Conservation (phyloP, 1,139 yeast genomes). For the Yamadazyma trypodendri region DNA sequence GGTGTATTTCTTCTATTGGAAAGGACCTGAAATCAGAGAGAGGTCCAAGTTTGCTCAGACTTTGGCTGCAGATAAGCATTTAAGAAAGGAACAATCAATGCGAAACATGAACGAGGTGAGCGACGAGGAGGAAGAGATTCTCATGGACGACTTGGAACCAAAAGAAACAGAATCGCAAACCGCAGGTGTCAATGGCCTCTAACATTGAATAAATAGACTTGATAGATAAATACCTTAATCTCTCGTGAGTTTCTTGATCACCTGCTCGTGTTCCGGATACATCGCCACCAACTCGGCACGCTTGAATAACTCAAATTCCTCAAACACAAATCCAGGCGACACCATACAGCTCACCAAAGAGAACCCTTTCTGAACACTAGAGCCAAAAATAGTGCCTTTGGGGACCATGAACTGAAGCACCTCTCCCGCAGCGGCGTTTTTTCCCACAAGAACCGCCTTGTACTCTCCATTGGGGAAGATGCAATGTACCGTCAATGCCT, state of each 20-base stretch:
- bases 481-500: constrained; percentile 19
- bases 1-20: constrained; percentile 29
- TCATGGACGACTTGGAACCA: constrained; percentile 9
- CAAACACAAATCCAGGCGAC: constrained; percentile 20
- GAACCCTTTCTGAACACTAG: constrained; percentile 17
- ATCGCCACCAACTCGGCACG: constrained; percentile 13
- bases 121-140: constrained; percentile 13
- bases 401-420: constrained; percentile 19
- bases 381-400: constrained; percentile 19
- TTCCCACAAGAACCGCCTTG: constrained; percentile 15
- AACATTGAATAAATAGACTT: not conserved
- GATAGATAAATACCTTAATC: no score
- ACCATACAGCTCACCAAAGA: constrained; percentile 21
- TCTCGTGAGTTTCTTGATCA: constrained; percentile 16
- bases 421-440: constrained; percentile 15
- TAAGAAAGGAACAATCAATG: constrained; percentile 15
- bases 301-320: constrained; percentile 18
- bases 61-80: constrained; percentile 26
- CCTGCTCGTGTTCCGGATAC: constrained; percentile 19
- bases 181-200: no score
- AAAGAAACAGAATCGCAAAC: not conserved
- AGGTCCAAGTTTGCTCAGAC: constrained; percentile 28
- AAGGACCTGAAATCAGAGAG: constrained; percentile 26
- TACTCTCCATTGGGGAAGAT: constrained; percentile 17
- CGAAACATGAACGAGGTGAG: constrained; percentile 10